Conservation (phyloP, 345 rosid species). For the Linum usitatissimum region DNA sequence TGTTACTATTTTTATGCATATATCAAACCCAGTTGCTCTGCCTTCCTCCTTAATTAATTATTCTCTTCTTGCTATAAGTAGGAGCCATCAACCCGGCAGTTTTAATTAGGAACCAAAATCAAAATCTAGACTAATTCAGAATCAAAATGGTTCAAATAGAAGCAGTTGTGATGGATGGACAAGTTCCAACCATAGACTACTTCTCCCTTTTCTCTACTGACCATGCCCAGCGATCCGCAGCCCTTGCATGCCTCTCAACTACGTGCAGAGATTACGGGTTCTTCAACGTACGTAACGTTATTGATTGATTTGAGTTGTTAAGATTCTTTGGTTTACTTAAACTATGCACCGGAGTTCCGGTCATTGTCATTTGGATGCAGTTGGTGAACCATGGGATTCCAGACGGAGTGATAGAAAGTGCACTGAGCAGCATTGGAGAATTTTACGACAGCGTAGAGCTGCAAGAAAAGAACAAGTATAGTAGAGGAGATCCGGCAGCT, state of each 20-base stretch:
- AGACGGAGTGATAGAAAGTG: conserved; percentile 15
- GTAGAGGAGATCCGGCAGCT: conserved; percentile 14
- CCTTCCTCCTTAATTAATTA: no score
- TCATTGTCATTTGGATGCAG: conserved; percentile 12
- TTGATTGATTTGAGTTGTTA: neutral
- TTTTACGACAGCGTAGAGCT: no score
- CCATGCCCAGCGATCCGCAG: conserved; percentile 8
- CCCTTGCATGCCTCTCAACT: conserved; percentile 16
- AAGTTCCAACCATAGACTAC: conserved; percentile 21
- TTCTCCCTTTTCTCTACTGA: conserved; percentile 18
- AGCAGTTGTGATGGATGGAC: no score
- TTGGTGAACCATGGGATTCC: conserved; percentile 23
- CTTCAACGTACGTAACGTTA: conserved; percentile 8
- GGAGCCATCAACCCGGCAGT: no score
- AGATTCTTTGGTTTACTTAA: no score
- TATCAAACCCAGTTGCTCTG: no score
- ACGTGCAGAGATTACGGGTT: conserved; percentile 18
- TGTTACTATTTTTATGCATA: no score
- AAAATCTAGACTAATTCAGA: no score
- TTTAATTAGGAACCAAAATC: no score
- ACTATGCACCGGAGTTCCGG: no score
- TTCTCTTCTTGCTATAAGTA: no score
- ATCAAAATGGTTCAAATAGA: no score
- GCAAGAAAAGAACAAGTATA: neutral
- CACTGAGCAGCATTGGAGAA: conserved; percentile 1